phyloP scores from a whole-genome alignment of 1,284 basidiomycete species.

The Apiotrichum akiyoshidainum region DNA sequence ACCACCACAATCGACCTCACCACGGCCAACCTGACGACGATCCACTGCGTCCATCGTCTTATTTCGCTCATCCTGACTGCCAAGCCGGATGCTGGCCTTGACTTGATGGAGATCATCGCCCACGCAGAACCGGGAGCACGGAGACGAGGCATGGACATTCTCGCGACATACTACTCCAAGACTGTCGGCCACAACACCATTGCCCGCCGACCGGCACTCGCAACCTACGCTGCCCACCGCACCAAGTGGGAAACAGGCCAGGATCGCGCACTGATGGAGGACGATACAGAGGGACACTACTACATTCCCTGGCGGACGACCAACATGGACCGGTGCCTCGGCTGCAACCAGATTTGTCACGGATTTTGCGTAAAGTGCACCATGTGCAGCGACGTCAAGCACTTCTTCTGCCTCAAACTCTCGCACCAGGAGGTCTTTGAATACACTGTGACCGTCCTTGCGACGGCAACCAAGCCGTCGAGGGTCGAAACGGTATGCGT shows the following conservation, averaged over 20 bases:
- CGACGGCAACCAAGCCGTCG: neutral
- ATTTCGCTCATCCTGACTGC: slow-evolving; percentile 59
- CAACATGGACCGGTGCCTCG: slow-evolving; percentile 14
- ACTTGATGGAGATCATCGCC: slow-evolving; percentile 66
- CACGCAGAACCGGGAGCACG: slow-evolving; percentile 61
- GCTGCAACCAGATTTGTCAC: slow-evolving; percentile 26
- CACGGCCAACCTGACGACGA: slow-evolving; percentile 36
- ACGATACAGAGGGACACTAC: slow-evolving; percentile 32
- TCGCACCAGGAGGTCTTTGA: slow-evolving; percentile 19
- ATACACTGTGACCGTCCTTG: slow-evolving; percentile 28
- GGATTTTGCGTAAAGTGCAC: slow-evolving; percentile 39
- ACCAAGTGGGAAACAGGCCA: slow-evolving; percentile 40
- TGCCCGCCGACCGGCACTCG: slow-evolving; percentile 31
- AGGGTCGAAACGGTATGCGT: slow-evolving; percentile 15
- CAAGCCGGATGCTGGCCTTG: slow-evolving; percentile 66
- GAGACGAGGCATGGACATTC: slow-evolving; percentile 56
- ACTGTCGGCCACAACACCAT: slow-evolving; percentile 61
- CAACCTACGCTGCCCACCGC: slow-evolving; percentile 30
- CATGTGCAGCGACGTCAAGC: slow-evolving; percentile 31
- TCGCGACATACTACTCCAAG: slow-evolving; percentile 64
- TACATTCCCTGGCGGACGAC: slow-evolving; percentile 38
- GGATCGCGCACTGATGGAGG: slow-evolving; percentile 29
- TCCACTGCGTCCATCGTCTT: slow-evolving; percentile 60
- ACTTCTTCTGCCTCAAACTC: slow-evolving; percentile 35
- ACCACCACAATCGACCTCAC: slow-evolving; percentile 31